A percentile compares a stretch with the other conserved stretches of the same genome.
Conservation (phyloP, 1,284 basidiomycete genomes). For the Austropuccinia psidii region DNA sequence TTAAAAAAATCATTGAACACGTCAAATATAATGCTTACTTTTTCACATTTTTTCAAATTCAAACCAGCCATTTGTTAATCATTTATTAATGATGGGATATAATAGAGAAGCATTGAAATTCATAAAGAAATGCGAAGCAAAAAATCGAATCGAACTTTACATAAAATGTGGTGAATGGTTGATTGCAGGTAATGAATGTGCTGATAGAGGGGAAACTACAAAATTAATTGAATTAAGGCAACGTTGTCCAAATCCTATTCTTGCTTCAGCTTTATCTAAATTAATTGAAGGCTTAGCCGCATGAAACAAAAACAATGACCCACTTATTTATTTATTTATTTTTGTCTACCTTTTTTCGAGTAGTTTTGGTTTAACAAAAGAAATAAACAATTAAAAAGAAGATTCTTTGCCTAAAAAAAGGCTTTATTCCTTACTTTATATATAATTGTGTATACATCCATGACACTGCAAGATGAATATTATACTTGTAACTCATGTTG, state of each 20-base stretch:
- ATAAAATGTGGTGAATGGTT: conserved; percentile 81
- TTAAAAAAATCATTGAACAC: too few relatives aligned
- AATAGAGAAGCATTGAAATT: conserved; percentile 64
- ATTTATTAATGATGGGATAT: conserved; percentile 65
- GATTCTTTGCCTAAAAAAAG: too few relatives aligned
- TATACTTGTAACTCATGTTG: too few relatives aligned
- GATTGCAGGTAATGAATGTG: conserved; percentile 74
- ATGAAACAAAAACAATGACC: background rate
- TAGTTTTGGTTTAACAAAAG: too few relatives aligned
- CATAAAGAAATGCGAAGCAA: conserved; percentile 71
- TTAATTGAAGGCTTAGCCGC: conserved; percentile 27
- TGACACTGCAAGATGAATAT: too few relatives aligned
- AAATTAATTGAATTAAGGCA: conserved; percentile 51
- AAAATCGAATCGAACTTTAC: conserved; percentile 73
- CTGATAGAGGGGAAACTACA: conserved; percentile 69
- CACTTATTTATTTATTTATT: too few relatives aligned
- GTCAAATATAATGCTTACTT: too few relatives aligned
- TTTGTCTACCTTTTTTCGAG: too few relatives aligned
- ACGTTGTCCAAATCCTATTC: conserved; percentile 19
- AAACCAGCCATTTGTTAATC: conserved; percentile 64
- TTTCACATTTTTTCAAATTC: background rate
- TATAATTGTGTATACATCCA: too few relatives aligned
- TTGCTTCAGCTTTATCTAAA: conserved; percentile 14
- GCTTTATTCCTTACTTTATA: too few relatives aligned
- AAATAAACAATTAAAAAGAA: too few relatives aligned